Evolutionary conservation across 148 eudicot species (phyloP).

Genomic region (Vaccinium macrocarpon): DNA sequence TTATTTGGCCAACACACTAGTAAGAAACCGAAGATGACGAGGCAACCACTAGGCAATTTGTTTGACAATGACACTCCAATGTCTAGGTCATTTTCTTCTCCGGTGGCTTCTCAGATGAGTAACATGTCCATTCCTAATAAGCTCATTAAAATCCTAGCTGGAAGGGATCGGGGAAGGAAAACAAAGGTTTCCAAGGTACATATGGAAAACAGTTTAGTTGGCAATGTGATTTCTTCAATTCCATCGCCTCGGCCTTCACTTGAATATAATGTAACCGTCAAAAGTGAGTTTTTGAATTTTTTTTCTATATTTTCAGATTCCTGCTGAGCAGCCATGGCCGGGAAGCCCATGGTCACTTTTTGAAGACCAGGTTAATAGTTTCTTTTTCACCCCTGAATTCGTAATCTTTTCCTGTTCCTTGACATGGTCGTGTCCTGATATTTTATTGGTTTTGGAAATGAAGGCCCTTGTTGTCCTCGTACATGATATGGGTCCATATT

Average conservation of each 20-base stretch:
- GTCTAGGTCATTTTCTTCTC: conserved; percentile 71
- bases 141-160: conserved; percentile 71
- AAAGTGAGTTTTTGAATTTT: conserved; percentile 11
- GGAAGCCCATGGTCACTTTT: conserved; percentile 82
- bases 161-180: conserved; percentile 73
- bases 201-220: background rate
- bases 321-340: conserved; percentile 58
- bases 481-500: conserved; percentile 96
- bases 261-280: conserved; percentile 14
- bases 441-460: conserved; percentile 15
- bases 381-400: background rate
- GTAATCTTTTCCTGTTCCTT: background rate
- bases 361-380: conserved; percentile 77
- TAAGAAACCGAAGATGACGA: conserved; percentile 65
- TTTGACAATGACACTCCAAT: conserved; percentile 54
- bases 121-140: conserved; percentile 79
- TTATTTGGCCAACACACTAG: conserved; percentile 50
- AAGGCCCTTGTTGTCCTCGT: conserved; percentile 98
- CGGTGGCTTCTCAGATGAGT: conserved; percentile 85
- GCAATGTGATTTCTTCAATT: background rate
- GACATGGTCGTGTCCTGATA: conserved; percentile 23
- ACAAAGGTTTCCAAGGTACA: conserved; percentile 66
- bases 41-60: conserved; percentile 61
- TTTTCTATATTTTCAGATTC: conserved; percentile 45
- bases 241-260: background rate